A percentile compares a stretch with the other conserved stretches of the same genome.
Evolutionary conservation across 129 eudicot species (phyloP).

Genomic region (Cynara cardunculus): DNA sequence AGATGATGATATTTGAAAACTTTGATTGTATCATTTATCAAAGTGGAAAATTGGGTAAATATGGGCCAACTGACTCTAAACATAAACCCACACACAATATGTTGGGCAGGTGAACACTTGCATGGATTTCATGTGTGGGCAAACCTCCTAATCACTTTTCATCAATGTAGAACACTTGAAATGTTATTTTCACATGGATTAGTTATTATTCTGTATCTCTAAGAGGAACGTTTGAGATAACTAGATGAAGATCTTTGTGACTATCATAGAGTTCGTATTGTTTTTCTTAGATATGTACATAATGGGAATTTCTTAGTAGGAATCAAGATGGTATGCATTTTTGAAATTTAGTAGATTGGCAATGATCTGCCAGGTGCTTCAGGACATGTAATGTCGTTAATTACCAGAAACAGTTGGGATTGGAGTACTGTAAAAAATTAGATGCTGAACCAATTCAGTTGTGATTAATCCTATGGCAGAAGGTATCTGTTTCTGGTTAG

Average conservation of each 20-base stretch:
- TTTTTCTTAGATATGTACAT: background rate
- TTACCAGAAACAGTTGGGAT: background rate
- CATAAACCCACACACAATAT: no score
- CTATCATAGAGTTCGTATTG: background rate
- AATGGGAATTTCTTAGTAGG: background rate
- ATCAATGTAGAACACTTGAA: background rate
- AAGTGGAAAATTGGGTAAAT: no score
- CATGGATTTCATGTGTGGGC: background rate
- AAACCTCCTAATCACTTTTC: background rate
- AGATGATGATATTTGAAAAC: no score
- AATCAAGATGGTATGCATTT: background rate
- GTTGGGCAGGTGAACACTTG: background rate
- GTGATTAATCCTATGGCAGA: background rate
- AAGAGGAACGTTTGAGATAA: conserved; percentile 1
- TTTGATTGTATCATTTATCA: no score
- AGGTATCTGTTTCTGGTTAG: background rate
- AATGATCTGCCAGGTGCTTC: background rate
- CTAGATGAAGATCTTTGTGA: background rate
- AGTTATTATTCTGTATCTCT: background rate
- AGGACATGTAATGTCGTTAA: background rate
- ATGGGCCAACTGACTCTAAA: no score
- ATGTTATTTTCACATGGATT: background rate
- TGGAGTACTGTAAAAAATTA: no score
- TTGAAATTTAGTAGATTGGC: background rate
- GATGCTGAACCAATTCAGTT: background rate